These are phyloP conservation scores for Myrica gale DNA, from an alignment of 306 rosid genomes.

Conservation along the genomic window DNA sequence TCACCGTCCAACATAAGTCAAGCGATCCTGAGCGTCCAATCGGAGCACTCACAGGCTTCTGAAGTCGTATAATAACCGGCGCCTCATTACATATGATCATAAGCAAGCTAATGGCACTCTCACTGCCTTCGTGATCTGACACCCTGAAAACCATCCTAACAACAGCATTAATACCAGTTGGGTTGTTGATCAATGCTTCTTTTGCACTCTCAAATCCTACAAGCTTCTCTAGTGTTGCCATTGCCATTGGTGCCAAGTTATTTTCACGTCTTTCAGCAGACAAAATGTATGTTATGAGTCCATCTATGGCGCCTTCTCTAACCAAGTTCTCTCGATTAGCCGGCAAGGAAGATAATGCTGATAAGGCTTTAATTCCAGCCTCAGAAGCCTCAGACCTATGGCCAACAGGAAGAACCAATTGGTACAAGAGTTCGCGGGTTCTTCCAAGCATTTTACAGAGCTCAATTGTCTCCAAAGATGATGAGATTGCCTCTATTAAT, in stretches of 20 bases:
- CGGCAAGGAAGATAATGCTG: constrained; percentile 45
- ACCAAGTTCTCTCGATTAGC: constrained; percentile 46
- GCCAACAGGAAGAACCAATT: constrained; percentile 33
- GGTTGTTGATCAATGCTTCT: constrained; percentile 45
- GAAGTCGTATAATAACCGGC: too few species aligned
- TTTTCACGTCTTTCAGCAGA: constrained; percentile 39
- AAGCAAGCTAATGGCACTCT: constrained; percentile 60
- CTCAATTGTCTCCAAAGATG: constrained; percentile 42
- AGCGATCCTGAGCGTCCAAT: too few species aligned
- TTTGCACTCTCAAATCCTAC: constrained; percentile 46
- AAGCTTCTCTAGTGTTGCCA: constrained; percentile 58
- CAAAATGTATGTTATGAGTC: constrained; percentile 50
- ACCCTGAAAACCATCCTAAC: constrained; percentile 70
- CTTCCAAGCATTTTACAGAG: constrained; percentile 45
- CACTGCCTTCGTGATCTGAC: constrained; percentile 65
- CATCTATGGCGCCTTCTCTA: constrained; percentile 52
- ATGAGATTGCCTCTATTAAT: constrained; percentile 48
- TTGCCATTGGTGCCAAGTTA: constrained; percentile 40
- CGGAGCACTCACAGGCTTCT: too few species aligned
- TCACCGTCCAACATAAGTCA: too few species aligned
- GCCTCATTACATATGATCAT: constrained; percentile 48
- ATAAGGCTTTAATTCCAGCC: constrained; percentile 57
- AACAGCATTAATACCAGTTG: constrained; percentile 44
- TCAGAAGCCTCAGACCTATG: constrained; percentile 44
- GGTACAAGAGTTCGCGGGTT: constrained; percentile 35